Conservation (phyloP, 331 rosid species). For the Saraca asoca region DNA sequence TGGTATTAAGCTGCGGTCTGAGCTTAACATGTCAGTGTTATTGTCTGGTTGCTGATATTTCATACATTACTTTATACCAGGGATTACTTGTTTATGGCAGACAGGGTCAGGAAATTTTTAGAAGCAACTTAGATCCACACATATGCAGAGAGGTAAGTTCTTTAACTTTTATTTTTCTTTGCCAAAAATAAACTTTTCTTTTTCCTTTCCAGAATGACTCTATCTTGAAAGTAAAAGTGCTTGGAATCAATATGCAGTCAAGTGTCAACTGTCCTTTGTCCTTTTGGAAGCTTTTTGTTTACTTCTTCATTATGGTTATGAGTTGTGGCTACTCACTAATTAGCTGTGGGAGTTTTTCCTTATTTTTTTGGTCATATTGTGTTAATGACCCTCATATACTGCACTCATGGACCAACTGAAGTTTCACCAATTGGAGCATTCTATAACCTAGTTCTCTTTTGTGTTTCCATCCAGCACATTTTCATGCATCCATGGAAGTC, state of each 20-base stretch:
- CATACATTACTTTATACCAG: slow-evolving; percentile 53
- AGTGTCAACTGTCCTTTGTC: neutral
- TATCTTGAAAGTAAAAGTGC: neutral
- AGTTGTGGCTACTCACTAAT: slow-evolving; percentile 18
- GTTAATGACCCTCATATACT: neutral
- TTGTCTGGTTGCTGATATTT: slow-evolving; percentile 20
- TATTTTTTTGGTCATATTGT: slow-evolving; percentile 26
- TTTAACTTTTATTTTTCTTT: slow-evolving; percentile 9
- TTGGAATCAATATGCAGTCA: slow-evolving; percentile 6
- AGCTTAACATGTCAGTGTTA: slow-evolving; percentile 2
- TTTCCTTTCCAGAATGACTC: too few species aligned
- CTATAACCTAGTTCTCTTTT: neutral
- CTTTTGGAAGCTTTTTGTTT: neutral
- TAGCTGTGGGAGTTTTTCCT: slow-evolving; percentile 2
- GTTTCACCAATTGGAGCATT: neutral
- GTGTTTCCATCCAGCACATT: slow-evolving; percentile 5
- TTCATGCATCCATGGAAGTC: slow-evolving; percentile 2
- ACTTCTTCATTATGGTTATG: slow-evolving; percentile 18
- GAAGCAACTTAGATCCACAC: slow-evolving; percentile 68
- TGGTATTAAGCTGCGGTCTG: slow-evolving; percentile 20
- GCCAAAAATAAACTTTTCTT: slow-evolving; percentile 5
- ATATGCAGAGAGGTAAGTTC: slow-evolving; percentile 79
- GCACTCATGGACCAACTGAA: slow-evolving; percentile 13
- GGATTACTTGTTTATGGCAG: slow-evolving; percentile 91
- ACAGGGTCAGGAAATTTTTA: slow-evolving; percentile 85